phyloP scores from a whole-genome alignment of 164 flowering plant genomes.

The Magnolia changhungtana region DNA sequence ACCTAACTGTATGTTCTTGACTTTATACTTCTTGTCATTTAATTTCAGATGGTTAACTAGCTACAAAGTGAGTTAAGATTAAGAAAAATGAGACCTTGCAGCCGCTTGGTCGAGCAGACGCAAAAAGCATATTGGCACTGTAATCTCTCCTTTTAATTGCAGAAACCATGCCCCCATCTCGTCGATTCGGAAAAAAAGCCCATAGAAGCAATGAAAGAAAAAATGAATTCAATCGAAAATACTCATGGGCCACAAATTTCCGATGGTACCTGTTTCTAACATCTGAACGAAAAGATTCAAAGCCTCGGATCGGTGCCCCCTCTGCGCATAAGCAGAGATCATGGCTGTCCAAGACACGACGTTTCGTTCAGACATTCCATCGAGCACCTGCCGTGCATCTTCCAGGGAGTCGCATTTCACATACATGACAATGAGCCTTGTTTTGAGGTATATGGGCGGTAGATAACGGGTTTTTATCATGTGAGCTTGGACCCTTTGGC shows the following conservation, averaged over 20 bases:
- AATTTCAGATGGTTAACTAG: too few relatives aligned
- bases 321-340: conserved; percentile 26
- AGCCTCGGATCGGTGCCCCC: conserved; percentile 12
- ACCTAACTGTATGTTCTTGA: too few relatives aligned
- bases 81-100: too few relatives aligned
- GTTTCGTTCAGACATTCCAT: conserved; percentile 27
- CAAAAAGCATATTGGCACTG: too few relatives aligned
- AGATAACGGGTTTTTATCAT: conserved; percentile 28
- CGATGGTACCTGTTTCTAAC: conserved; percentile 22
- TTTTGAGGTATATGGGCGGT: conserved; percentile 21
- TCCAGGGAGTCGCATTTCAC: conserved; percentile 18
- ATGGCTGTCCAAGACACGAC: conserved; percentile 31
- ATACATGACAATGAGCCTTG: conserved; percentile 27
- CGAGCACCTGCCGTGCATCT: conserved; percentile 27
- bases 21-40: too few relatives aligned
- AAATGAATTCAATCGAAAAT: too few relatives aligned
- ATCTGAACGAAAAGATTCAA: conserved; percentile 20
- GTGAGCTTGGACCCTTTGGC: conserved; percentile 32
- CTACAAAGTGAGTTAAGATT: too few relatives aligned
- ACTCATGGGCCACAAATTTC: neutral
- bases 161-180: too few relatives aligned
- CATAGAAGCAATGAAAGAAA: too few relatives aligned
- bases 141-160: too few relatives aligned
- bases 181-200: too few relatives aligned
- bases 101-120: too few relatives aligned